Conservation (phyloP, 2,329 filamentous ascomycete species). For the Exophiala aquamarina region DNA sequence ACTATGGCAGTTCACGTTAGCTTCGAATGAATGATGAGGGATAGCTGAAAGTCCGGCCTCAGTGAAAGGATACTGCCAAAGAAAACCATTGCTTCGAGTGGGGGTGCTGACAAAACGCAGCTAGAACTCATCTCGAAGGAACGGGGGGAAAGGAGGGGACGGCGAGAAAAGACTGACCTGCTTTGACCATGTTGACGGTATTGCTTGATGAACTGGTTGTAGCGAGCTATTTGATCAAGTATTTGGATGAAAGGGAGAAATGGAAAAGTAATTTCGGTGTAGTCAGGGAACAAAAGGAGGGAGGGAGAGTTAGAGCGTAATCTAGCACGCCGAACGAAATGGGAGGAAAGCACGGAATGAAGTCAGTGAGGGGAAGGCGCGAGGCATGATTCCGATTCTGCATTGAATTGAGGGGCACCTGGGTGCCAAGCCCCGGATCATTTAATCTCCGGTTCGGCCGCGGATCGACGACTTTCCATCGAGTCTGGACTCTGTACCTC, state of each 20-base stretch:
- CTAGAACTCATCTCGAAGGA: background rate
- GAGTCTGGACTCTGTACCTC: too few species aligned
- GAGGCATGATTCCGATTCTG: too few species aligned
- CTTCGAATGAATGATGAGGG: background rate
- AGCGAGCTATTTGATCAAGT: background rate
- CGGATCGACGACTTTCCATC: too few species aligned
- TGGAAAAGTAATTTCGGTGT: background rate
- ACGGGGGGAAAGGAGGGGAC: background rate
- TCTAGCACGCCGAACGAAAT: conserved; percentile 4
- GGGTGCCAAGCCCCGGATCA: too few species aligned
- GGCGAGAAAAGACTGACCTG: conserved; percentile 63
- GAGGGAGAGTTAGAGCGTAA: conserved; percentile 14
- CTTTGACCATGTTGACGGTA: conserved; percentile 92
- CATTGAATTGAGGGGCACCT: conserved; percentile 1
- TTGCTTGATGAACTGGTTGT: background rate
- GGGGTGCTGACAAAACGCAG: conserved; percentile 18
- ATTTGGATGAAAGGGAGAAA: conserved; percentile 1
- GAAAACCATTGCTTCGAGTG: too few species aligned
- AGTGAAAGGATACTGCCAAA: too few species aligned
- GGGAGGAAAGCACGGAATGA: conserved; percentile 10
- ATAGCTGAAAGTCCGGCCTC: too few species aligned
- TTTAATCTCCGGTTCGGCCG: too few species aligned
- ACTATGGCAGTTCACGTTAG: conserved; percentile 56
- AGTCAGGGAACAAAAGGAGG: background rate
- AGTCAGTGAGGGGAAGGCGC: background rate